Conservation (phyloP, 1,284 basidiomycete species). For the Microbotryomycetes sp. region DNA sequence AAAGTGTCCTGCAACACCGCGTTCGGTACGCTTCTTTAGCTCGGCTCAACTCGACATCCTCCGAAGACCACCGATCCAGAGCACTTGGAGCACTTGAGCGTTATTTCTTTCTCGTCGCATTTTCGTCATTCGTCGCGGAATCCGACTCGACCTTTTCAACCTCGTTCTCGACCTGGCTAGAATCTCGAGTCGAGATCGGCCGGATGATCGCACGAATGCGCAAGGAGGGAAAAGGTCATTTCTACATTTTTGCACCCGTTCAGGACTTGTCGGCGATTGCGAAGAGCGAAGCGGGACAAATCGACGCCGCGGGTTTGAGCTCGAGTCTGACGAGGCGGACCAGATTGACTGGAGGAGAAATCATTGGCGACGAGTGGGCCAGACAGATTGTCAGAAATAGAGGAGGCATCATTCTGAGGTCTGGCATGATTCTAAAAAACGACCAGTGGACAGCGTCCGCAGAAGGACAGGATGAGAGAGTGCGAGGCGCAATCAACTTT, state of each 20-base stretch:
- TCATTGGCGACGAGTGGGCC: constrained; percentile 88
- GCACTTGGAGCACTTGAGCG: constrained; percentile 49
- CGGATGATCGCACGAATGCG: constrained; percentile 73
- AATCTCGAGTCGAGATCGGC: constrained; percentile 85
- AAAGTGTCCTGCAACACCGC: constrained; percentile 75
- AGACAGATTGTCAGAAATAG: constrained; percentile 87
- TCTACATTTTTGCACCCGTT: constrained; percentile 81
- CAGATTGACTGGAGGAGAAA: constrained; percentile 59
- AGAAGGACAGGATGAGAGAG: constrained; percentile 24
- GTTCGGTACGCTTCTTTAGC: constrained; percentile 75
- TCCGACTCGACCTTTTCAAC: constrained; percentile 46
- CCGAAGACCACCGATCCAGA: constrained; percentile 41
- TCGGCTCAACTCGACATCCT: constrained; percentile 54
- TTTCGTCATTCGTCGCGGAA: constrained; percentile 80
- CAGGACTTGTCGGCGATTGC: constrained; percentile 68
- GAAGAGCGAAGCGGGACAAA: constrained; percentile 11
- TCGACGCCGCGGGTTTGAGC: constrained; percentile 29
- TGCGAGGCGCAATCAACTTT: constrained; percentile 93
- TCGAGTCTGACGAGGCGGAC: constrained; percentile 36
- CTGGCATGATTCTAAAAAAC: constrained; percentile 70
- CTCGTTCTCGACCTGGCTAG: constrained; percentile 23
- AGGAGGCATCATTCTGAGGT: constrained; percentile 84
- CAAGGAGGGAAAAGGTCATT: constrained; percentile 57
- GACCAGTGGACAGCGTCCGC: constrained; percentile 61
- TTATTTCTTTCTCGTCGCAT: constrained; percentile 88